Conservation (phyloP, 2,329 filamentous ascomycete genomes). For the Xylariaceae sp. region DNA sequence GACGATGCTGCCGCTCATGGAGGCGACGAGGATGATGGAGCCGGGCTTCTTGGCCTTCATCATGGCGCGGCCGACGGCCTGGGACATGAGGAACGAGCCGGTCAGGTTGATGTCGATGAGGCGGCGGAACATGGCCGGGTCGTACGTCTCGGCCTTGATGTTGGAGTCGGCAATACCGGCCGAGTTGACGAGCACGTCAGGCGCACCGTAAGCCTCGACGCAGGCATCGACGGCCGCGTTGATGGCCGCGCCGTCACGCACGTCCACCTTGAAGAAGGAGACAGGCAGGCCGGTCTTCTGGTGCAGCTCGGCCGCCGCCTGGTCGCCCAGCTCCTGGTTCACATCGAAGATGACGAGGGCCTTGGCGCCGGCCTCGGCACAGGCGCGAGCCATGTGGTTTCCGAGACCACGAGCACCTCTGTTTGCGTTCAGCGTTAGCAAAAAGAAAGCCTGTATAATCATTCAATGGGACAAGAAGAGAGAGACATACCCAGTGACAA, state of each 20-base stretch:
- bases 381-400: conserved; percentile 73
- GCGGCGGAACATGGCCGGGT: conserved; percentile 67
- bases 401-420: conserved; percentile 72
- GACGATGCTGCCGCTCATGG: conserved; percentile 78
- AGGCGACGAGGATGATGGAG: conserved; percentile 69
- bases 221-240: conserved; percentile 63
- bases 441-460: background rate
- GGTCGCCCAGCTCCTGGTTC: conserved; percentile 68
- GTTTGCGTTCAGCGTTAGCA: conserved; percentile 15
- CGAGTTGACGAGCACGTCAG: conserved; percentile 73
- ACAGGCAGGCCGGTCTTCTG: conserved; percentile 67
- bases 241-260: conserved; percentile 66
- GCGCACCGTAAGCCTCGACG: conserved; percentile 59
- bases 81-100: conserved; percentile 71
- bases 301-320: conserved; percentile 63
- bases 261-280: conserved; percentile 73
- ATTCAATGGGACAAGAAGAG: background rate
- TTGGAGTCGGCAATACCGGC: conserved; percentile 80
- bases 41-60: conserved; percentile 66
- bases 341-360: conserved; percentile 71
- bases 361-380: conserved; percentile 69
- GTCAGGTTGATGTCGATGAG: conserved; percentile 79
- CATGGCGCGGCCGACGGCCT: conserved; percentile 67
- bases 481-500: conserved; percentile 60
- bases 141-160: conserved; percentile 75